Base-by-base conservation (phyloP, 441 rosid genomes). In the Kokia cookei region DNA sequence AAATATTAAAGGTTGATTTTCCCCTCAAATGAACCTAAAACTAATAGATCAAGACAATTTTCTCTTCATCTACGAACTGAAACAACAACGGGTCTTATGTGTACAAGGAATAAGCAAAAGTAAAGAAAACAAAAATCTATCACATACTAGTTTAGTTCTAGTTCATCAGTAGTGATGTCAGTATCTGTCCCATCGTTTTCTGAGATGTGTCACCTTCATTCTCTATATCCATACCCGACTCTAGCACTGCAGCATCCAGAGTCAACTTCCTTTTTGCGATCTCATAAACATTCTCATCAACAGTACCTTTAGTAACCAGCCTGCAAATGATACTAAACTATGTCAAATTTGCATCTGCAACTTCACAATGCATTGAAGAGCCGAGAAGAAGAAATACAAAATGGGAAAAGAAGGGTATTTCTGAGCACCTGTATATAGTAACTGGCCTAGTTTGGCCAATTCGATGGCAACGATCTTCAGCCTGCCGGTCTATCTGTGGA, bases 391-490 rank as follows among this genome's bases (percentile, higher is more conserved):
- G 32, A 53, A 4, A 5, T 8, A 27, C 19, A 40, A 27, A 53
- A 68, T 15, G 15, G 27, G 9, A 57, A 14, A 13, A 27, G 1
- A 73, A 51, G 63, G 50, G 7, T 37, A 13, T 17, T 47, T 53
- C 43, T 53, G 54, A 47, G 58, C 62, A 93, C 97, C 97, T 96
- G 86, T 92, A 90, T 75, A 96, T 84, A 42, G 97, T 93, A 47
- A 96, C 97, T 19, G 97, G 93, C 84, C 83, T 93, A 12, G 90
- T 91, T 86, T 93, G 98, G 80, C 98, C 99, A 62, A 96, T 93
- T 63, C 97, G 93, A 83, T 93, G 99, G 69, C 98, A 96, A 7
- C 97, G 87, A 82, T 96, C 98, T 85, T 92, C 98, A 57, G 97
- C 99, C 79, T 93, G 99, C 14, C 97, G 85, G 63, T 96, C 98